Base-by-base conservation (phyloP, 306 rosid genomes). In the Pachyrhizus erosus region DNA sequence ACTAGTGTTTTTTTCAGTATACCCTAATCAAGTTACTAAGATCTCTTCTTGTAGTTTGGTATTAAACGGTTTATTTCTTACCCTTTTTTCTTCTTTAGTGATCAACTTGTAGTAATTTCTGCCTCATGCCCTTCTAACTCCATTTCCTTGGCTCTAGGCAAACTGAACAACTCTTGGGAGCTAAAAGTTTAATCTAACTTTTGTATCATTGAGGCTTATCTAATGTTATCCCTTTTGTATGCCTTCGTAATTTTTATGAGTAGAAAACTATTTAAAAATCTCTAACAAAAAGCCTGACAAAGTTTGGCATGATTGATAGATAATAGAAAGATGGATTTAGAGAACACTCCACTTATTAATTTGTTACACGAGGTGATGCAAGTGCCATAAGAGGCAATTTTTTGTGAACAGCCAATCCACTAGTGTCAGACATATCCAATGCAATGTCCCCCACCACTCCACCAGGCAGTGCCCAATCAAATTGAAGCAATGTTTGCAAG, bases 381-480 rank as follows among this genome's bases (percentile, higher is more conserved):
- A 48, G 1, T 0, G 54, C 54, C 37, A 78, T 5, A 20, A 82
- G 85, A 21, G 77, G 82, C 1, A 68, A 20, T 13, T 76, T 76
- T 40, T 20, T 82, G 13, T 45, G 86, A 11, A 15, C 3, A 0
- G 72, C 17, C 5, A 67, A 7, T 4, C 86, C 86, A 14, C 0
- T 3, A 20, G 34, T 43, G 43, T 82, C 77, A 54, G 66, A 5
- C 55, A 76, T 29, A 29, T 82, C 52, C 65, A 82, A 10, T 2
- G 8, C 15, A 6, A 21, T 27, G 5, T 51, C 26, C 11, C 27
- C 65, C 4, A 4, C 11, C 2, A 3, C 37, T 27, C 82, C 75
- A 46, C 8, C 3, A 42, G 72, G 77, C 43, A 75, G n/a, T 42
- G 40, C 3, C 86, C 82, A 82, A 68, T 75, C 27, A 42, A 67